Percentiles rank a stretch among this genome's conserved stretches.
Conservation (phyloP, 1,284 basidiomycete genomes). For the Microstroma glucosiphilum region DNA sequence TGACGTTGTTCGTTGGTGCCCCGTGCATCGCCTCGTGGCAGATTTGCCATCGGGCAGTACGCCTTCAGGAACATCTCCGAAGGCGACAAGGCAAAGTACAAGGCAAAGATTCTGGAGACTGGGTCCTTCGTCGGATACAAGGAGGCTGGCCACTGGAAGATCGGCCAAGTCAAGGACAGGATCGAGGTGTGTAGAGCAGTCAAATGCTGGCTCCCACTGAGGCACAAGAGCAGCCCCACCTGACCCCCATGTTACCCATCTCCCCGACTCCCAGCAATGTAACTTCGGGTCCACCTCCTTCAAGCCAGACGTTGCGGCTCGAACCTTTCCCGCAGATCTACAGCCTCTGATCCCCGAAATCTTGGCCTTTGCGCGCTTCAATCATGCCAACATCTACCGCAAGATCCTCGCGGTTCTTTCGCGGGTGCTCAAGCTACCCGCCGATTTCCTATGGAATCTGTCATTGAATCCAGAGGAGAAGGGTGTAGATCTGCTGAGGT, state of each 20-base stretch:
- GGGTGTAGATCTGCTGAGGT: slow-evolving; percentile 53
- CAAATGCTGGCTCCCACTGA: no score
- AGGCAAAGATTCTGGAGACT: slow-evolving; percentile 38
- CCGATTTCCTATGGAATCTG: slow-evolving; percentile 53
- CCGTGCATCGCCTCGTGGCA: neutral
- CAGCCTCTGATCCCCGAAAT: slow-evolving; percentile 50
- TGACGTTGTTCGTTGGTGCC: neutral
- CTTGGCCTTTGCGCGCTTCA: slow-evolving; percentile 49
- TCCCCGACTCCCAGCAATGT: slow-evolving; percentile 20
- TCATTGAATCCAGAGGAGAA: slow-evolving; percentile 51
- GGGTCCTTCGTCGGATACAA: slow-evolving; percentile 53
- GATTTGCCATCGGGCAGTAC: slow-evolving; percentile 46
- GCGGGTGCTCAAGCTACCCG: slow-evolving; percentile 52
- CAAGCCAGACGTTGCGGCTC: slow-evolving; percentile 17
- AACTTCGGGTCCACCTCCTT: slow-evolving; percentile 52
- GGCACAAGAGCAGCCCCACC: no score
- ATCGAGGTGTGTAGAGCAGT: slow-evolving; percentile 36
- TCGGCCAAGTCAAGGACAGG: slow-evolving; percentile 50
- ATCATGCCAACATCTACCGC: slow-evolving; percentile 50
- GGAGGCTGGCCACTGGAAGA: slow-evolving; percentile 53
- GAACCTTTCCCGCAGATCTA: slow-evolving; percentile 32
- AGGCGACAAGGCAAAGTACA: slow-evolving; percentile 39
- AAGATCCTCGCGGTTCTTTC: slow-evolving; percentile 53
- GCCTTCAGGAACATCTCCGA: slow-evolving; percentile 39
- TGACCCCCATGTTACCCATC: no score